Percentiles rank a stretch among this genome's conserved stretches.
phyloP scores from a whole-genome alignment of 768 basidiomycete species.

The Podaxis sp. region DNA sequence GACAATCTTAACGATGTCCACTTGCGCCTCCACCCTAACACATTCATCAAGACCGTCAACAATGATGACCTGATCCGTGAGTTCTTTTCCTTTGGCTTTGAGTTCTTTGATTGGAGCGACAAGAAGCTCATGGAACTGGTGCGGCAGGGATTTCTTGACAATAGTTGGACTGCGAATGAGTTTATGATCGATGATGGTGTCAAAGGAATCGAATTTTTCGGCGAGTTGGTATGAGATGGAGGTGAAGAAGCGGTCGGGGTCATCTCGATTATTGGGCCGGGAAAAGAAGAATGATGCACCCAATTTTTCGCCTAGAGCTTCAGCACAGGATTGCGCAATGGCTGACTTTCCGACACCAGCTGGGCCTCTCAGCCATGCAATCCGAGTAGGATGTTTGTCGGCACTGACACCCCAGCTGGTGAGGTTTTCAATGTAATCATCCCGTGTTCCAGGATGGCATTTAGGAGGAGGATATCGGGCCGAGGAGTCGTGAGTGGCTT shows the following conservation, averaged over 20 bases:
- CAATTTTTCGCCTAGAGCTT: neutral
- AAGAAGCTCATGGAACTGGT: neutral
- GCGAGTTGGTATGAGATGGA: neutral
- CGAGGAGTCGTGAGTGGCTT: neutral
- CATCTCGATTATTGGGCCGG: neutral
- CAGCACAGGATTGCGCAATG: neutral
- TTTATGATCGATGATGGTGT: neutral
- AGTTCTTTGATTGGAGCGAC: neutral
- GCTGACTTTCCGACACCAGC: slow-evolving; percentile 6
- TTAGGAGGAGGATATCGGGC: neutral
- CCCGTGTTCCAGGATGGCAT: neutral
- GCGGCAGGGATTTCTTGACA: neutral
- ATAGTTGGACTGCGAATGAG: neutral
- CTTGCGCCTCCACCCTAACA: neutral
- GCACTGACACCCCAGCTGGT: neutral
- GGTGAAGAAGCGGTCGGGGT: neutral
- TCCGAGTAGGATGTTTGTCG: neutral
- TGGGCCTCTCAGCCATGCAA: neutral
- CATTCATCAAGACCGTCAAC: slow-evolving; percentile 7
- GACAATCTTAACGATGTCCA: neutral
- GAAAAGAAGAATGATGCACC: neutral
- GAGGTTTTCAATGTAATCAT: neutral
- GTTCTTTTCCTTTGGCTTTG: neutral
- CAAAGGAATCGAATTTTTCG: neutral
- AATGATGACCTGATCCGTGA: neutral